Conservation (phyloP, 148 eudicot species). For the Polygonum maritimum region DNA sequence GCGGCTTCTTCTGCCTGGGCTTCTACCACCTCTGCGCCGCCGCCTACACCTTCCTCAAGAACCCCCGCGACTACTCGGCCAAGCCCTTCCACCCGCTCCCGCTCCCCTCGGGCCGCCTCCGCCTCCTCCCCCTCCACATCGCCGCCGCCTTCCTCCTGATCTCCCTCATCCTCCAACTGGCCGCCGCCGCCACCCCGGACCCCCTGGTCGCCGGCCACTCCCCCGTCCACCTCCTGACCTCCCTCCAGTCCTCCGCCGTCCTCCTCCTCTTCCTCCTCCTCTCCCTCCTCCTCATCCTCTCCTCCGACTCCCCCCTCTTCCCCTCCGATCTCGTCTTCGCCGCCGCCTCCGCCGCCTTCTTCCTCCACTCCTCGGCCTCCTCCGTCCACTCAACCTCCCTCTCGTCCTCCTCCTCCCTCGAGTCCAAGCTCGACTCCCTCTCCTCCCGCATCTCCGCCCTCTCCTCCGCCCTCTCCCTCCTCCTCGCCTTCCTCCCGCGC, state of each 20-base stretch:
- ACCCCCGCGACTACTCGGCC: constrained; percentile 56
- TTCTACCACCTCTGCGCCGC: constrained; percentile 65
- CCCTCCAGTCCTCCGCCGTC: constrained; percentile 58
- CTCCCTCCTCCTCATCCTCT: constrained; percentile 28
- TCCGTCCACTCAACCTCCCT: constrained; percentile 34
- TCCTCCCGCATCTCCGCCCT: constrained; percentile 45
- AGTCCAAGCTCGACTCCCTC: constrained; percentile 43
- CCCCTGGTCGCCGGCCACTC: constrained; percentile 66
- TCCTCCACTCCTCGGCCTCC: constrained; percentile 38
- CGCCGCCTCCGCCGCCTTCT: constrained; percentile 42
- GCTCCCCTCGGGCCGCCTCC: constrained; percentile 24
- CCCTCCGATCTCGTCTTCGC: constrained; percentile 65
- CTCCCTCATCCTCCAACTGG: constrained; percentile 38
- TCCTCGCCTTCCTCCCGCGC: constrained; percentile 50
- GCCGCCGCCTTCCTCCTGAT: constrained; percentile 30
- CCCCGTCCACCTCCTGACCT: constrained; percentile 65
- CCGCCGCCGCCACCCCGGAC: constrained; percentile 45
- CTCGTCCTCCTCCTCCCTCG: constrained; percentile 40
- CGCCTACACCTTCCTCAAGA: constrained; percentile 45
- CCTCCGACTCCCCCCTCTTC: constrained; percentile 43
- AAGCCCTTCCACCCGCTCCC: constrained; percentile 72
- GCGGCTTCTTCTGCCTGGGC: constrained; percentile 18
- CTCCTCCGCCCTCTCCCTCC: constrained; percentile 36
- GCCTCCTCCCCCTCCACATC: constrained; percentile 46
- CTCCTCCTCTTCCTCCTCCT: constrained; percentile 59